Evolutionary conservation across 2,329 filamentous ascomycete species (phyloP).

Genomic region (Arthrobotrys megalospora): DNA sequence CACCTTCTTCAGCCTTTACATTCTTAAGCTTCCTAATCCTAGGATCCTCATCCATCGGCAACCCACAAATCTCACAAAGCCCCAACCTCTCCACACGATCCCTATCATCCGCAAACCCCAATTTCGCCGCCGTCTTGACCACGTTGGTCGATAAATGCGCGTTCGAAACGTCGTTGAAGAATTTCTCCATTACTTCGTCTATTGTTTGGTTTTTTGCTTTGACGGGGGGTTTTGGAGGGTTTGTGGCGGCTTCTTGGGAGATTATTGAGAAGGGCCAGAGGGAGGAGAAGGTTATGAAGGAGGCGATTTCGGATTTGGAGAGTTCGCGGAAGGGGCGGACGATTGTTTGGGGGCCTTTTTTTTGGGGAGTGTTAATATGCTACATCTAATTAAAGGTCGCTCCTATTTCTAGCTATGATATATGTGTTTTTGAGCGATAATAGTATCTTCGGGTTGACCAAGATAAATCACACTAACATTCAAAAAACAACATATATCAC

Average conservation of each 20-base stretch:
- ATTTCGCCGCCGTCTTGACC: conserved; percentile 88
- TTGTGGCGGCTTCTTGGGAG: conserved; percentile 68
- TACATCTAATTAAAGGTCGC: background rate
- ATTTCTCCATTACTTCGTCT: conserved; percentile 88
- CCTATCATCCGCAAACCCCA: conserved; percentile 71
- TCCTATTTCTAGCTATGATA: background rate
- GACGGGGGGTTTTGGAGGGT: conserved; percentile 69
- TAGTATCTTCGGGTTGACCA: conserved; percentile 62
- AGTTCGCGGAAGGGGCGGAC: conserved; percentile 89
- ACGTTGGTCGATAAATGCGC: conserved; percentile 82
- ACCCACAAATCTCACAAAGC: conserved; percentile 63
- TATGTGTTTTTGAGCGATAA: background rate
- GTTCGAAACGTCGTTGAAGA: conserved; percentile 76
- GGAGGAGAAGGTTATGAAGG: conserved; percentile 73
- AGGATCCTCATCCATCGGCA: conserved; percentile 63
- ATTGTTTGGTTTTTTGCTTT: conserved; percentile 86
- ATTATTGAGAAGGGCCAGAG: conserved; percentile 69
- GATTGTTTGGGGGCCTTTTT: conserved; percentile 66
- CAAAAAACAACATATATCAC: background rate
- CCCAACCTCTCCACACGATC: conserved; percentile 40
- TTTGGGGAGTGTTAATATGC: background rate
- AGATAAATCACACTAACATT: background rate
- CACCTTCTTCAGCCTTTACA: conserved; percentile 64
- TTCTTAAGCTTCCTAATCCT: conserved; percentile 51
- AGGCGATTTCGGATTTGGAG: conserved; percentile 82